Base-by-base conservation (phyloP, 2,329 filamentous ascomycete genomes). In the Trichophyton verrucosum region DNA sequence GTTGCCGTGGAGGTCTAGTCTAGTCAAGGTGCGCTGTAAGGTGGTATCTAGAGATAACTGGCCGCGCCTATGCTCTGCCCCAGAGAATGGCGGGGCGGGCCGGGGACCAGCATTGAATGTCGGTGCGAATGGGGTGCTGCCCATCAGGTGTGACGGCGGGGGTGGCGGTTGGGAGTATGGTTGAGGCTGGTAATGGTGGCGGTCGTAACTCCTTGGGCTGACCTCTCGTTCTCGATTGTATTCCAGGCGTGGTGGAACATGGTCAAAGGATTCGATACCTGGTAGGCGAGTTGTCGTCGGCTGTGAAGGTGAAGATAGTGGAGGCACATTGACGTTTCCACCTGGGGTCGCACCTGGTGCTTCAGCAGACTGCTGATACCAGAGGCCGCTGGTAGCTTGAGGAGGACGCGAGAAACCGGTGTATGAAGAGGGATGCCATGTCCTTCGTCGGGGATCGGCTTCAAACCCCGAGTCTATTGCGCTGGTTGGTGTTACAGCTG, bases 181-280 rank as follows among this genome's bases (percentile, higher is more conserved):
- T 33, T 59, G 61, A 40, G 33, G 42, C 15, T 53, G 61, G 67
- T 3, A 66, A 65, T n/a, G 76, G 66, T 58, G 73, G 74, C 36
- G 64, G 75, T 60, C 68, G 38, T 64, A 75, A 59, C 67, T 81
- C 72, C 38, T 71, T 2, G 77, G 77, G 58, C 47, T 74, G 68
- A 66, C 95, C 89, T 8, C 91, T 75, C 69, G 87, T 82, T 88
- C 94, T 91, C 0, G 90, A 88, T 59, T 88, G 91, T 1, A 83
- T 17, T 59, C 57, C 20, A 40, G 57, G n/a, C 20, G 57, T 1
- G 83, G 81, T 6, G 86, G 84, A 24, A 88, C 78, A 61, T 89
- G 86, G 68, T 92, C 90, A 67, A 96, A 96, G 15, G 89, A 95
- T 71, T 95, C 90, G 65, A 96, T 96, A 13, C 91, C 91, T 0